Conservation (phyloP, 768 basidiomycete genomes). For the Lactarius akahatsu region DNA sequence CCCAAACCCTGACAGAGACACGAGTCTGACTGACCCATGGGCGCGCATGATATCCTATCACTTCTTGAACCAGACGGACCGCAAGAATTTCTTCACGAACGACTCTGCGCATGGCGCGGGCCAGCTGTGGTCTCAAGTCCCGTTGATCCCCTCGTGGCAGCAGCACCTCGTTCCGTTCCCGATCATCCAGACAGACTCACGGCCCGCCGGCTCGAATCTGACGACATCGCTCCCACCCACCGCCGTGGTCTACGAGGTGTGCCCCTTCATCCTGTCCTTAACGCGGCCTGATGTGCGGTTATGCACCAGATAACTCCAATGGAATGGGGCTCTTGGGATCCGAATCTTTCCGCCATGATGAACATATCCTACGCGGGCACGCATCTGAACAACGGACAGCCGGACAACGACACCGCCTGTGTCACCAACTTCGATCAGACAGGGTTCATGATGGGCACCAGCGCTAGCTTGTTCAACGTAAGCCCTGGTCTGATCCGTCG, state of each 20-base stretch:
- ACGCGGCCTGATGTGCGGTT: constrained; percentile 7
- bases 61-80: constrained; percentile 65
- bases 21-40: constrained; percentile 65
- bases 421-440: constrained; percentile 74
- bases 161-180: constrained; percentile 60
- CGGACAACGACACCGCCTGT: constrained; percentile 57
- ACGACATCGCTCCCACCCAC: constrained; percentile 43
- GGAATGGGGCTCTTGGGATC: constrained; percentile 75
- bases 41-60: constrained; percentile 68
- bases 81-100: constrained; percentile 59
- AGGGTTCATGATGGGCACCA: constrained; percentile 72
- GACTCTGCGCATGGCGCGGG: constrained; percentile 67
- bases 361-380: constrained; percentile 67
- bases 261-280: constrained; percentile 6
- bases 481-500: constrained; percentile 18
- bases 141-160: constrained; percentile 51
- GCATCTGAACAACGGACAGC: constrained; percentile 53
- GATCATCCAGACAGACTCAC: constrained; percentile 58
- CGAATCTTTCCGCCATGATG: constrained; percentile 66
- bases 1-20: constrained; percentile 44
- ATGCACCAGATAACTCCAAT: constrained; percentile 52
- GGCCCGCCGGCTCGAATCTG: constrained; percentile 45
- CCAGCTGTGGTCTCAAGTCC: constrained; percentile 62
- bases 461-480: constrained; percentile 68
- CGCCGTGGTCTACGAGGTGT: constrained; percentile 59